Percentiles rank a stretch among this genome's conserved stretches.
phyloP scores from a whole-genome alignment of 768 basidiomycete species.

The Lepiota venenata region DNA sequence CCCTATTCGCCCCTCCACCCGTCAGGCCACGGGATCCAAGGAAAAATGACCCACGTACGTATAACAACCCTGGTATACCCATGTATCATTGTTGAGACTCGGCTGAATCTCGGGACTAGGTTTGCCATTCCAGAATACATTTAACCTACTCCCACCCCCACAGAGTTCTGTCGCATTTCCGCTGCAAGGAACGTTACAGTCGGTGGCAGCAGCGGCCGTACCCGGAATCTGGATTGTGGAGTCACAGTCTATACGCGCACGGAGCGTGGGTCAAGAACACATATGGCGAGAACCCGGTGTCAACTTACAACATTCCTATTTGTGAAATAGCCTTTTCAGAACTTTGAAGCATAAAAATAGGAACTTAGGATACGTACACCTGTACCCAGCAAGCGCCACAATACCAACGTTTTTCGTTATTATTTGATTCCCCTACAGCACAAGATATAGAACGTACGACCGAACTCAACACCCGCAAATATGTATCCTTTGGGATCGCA shows the following conservation, averaged over 20 bases:
- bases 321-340: neutral
- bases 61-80: slow-evolving; percentile 64
- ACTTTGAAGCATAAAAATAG: neutral
- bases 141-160: slow-evolving; percentile 48
- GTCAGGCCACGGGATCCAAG: neutral
- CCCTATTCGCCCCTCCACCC: slow-evolving; percentile 21
- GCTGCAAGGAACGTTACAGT: slow-evolving; percentile 52
- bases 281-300: neutral
- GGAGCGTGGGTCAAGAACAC: neutral
- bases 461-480: slow-evolving; percentile 66
- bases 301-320: slow-evolving; percentile 39
- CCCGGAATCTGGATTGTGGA: slow-evolving; percentile 50
- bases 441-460: slow-evolving; percentile 28
- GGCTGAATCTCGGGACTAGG: slow-evolving; percentile 46
- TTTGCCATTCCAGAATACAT: slow-evolving; percentile 53
- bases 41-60: slow-evolving; percentile 34
- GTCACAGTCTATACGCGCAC: slow-evolving; percentile 47
- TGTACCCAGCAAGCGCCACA: neutral
- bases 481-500: slow-evolving; percentile 35
- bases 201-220: slow-evolving; percentile 34
- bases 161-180: slow-evolving; percentile 54
- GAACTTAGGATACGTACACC: slow-evolving; percentile 3
- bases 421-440: neutral
- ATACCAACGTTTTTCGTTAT: neutral
- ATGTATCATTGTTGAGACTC: slow-evolving; percentile 39